Base-by-base conservation (phyloP, 164 flowering plant species). In the Kalanchoe fedtschenkoi region DNA sequence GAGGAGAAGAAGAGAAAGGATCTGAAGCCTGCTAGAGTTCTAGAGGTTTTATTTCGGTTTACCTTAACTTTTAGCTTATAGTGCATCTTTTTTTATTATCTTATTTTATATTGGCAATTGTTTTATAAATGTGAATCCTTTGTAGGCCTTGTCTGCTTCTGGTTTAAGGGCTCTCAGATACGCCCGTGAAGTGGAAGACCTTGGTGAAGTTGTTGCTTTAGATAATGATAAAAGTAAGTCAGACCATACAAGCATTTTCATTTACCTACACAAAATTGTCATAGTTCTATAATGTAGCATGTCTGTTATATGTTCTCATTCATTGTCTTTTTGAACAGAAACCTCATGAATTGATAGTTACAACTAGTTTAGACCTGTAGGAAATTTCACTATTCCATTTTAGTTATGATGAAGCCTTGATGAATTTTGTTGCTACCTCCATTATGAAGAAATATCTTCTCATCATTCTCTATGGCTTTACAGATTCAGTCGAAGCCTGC, bases 151-250 rank as follows among this genome's bases (percentile, higher is more conserved):
- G 68, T 82, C 99, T 46, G 99, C 99, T 65, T 95, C 99, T 54
- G 97, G 99, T n/a, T 78, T 95, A 72, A 82, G 99, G 74, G 87
- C 97, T 65, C 62, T 91, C 46, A 83, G 99, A 67, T 95, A 95
- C 87, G 99, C 95, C 38, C 84, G 89, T 66, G 99, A 95, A 84
- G 83, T 89, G 19, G 96, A 95, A 69, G 96, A 82, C 29, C 68
- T 95, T 69, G 88, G 89, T 70, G 78, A 91, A 79, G 96, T 95
- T 75, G 83, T 91, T 39, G 97, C 99, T 34, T 34, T 3, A 34
- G 35, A 95, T 79, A 91, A 83, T 81, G 97, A 91, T 74, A 81
- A 81, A 83, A 91, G 99, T 95, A 55, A 8, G 19, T 68, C 22
- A 34, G n/a, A n/a, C n/a, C 61, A 17, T 1, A 9, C n/a, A 34